phyloP scores from a whole-genome alignment of 2,329 filamentous ascomycete genomes.

The Thermochaetoides dissita region DNA sequence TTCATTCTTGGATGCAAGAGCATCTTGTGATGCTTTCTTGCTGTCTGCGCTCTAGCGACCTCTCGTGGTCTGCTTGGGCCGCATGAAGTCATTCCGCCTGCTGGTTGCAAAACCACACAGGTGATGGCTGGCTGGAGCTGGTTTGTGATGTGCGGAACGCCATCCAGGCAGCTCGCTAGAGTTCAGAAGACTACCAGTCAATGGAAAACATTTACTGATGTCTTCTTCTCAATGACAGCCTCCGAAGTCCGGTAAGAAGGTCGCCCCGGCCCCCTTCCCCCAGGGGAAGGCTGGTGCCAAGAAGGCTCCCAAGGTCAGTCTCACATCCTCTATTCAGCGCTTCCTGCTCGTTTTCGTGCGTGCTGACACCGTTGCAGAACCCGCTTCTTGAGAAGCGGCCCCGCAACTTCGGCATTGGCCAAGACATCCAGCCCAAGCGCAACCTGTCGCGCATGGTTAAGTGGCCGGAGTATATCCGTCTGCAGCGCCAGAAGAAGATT shows the following conservation, averaged over 20 bases:
- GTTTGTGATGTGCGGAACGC: conserved; percentile 39
- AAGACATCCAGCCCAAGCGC: conserved; percentile 93
- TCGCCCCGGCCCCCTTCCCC: conserved; percentile 91
- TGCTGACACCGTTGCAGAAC: conserved; percentile 50
- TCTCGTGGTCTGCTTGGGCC: conserved; percentile 21
- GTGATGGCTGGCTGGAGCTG: conserved; percentile 56
- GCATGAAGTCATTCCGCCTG: conserved; percentile 25
- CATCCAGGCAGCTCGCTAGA: conserved; percentile 63
- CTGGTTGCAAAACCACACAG: conserved; percentile 27
- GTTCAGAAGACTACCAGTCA: conserved; percentile 64
- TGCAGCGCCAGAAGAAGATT: conserved; percentile 90
- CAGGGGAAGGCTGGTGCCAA: conserved; percentile 81
- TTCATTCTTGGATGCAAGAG: conserved; percentile 17
- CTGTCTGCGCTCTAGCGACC: conserved; percentile 17
- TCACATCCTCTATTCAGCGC: background rate
- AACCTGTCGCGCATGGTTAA: conserved; percentile 98
- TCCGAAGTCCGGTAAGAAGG: conserved; percentile 96
- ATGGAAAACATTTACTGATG: conserved; percentile 80
- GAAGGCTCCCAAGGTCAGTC: conserved; percentile 90
- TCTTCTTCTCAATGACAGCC: conserved; percentile 99
- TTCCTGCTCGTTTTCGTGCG: background rate
- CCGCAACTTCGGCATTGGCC: conserved; percentile 96
- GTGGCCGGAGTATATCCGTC: conserved; percentile 98
- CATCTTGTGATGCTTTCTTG: conserved; percentile 14
- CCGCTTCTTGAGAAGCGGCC: conserved; percentile 97